Conservation (phyloP, 1,284 basidiomycete genomes). For the Hymenochaete sp. region DNA sequence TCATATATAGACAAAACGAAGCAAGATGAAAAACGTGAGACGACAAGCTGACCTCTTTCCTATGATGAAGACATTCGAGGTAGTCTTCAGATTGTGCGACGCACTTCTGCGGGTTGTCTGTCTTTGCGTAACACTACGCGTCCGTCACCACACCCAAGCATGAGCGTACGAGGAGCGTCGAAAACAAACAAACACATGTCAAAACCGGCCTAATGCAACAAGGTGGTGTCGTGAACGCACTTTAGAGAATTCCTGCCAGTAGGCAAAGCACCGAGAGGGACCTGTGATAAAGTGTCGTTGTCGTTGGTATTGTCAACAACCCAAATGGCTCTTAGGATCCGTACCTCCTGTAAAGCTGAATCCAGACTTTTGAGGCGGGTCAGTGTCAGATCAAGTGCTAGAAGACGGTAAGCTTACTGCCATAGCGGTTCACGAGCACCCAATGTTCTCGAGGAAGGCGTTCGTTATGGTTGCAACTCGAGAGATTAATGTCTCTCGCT, state of each 20-base stretch:
- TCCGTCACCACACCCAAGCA: no score
- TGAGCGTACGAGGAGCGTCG: no score
- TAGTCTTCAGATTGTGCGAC: conserved; percentile 77
- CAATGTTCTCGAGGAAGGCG: no score
- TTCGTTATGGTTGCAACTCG: no score
- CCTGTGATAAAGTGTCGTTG: conserved; percentile 35
- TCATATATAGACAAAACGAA: conserved; percentile 19
- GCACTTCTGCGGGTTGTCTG: conserved; percentile 74
- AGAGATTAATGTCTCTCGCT: no score
- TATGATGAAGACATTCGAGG: conserved; percentile 87
- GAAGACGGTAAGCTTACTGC: no score
- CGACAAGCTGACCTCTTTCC: conserved; percentile 95
- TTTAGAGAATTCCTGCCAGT: conserved; percentile 89
- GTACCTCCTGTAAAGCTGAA: conserved; percentile 61
- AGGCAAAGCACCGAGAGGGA: conserved; percentile 82
- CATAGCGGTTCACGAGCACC: no score
- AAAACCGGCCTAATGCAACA: background rate
- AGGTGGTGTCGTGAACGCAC: conserved; percentile 27
- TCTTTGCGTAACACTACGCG: conserved; percentile 86
- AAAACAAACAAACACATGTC: background rate
- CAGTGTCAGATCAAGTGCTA: no score
- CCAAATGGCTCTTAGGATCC: conserved; percentile 19
- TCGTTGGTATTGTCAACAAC: background rate
- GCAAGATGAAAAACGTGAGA: no score
- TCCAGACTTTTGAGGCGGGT: no score